Evolutionary conservation across 305 asterid genomes (phyloP).

Genomic region (Fraxinus floribunda): DNA sequence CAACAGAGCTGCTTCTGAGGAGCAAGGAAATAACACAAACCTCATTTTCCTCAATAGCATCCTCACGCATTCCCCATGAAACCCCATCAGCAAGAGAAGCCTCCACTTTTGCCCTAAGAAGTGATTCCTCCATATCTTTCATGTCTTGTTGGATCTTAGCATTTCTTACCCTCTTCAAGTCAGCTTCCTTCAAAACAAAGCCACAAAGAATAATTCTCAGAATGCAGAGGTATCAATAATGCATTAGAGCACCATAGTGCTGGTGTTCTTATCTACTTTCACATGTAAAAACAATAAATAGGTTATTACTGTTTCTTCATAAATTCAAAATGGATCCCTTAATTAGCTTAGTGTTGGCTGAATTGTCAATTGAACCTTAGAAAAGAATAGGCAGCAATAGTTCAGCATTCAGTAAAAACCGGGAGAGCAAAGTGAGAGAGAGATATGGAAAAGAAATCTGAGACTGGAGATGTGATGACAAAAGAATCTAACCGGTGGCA

Average conservation of each 20-base stretch:
- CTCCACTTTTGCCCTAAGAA: slow-evolving; percentile 74
- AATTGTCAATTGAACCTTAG: neutral
- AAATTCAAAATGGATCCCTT: neutral
- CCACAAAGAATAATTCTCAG: slow-evolving; percentile 18
- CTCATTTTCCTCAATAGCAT: slow-evolving; percentile 93
- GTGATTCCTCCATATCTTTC: slow-evolving; percentile 95
- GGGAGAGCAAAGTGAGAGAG: neutral
- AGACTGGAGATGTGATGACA: slow-evolving; percentile 3
- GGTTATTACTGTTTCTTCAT: slow-evolving; percentile 3
- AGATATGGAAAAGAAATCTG: neutral
- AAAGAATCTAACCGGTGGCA: slow-evolving; percentile 71
- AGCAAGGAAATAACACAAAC: slow-evolving; percentile 36
- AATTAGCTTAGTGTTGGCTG: neutral
- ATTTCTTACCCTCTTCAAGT: slow-evolving; percentile 61
- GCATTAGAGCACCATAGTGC: slow-evolving; percentile 10
- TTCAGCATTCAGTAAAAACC: neutral
- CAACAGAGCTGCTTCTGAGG: neutral
- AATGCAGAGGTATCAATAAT: neutral
- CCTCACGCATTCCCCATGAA: slow-evolving; percentile 98
- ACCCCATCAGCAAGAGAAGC: slow-evolving; percentile 91
- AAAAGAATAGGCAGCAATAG: neutral
- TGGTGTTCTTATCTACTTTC: slow-evolving; percentile 1
- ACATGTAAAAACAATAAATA: neutral
- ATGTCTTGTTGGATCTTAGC: slow-evolving; percentile 60
- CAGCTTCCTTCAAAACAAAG: slow-evolving; percentile 72